Conservation (phyloP, 2,329 filamentous ascomycete species). For the Claviceps pazoutovae region DNA sequence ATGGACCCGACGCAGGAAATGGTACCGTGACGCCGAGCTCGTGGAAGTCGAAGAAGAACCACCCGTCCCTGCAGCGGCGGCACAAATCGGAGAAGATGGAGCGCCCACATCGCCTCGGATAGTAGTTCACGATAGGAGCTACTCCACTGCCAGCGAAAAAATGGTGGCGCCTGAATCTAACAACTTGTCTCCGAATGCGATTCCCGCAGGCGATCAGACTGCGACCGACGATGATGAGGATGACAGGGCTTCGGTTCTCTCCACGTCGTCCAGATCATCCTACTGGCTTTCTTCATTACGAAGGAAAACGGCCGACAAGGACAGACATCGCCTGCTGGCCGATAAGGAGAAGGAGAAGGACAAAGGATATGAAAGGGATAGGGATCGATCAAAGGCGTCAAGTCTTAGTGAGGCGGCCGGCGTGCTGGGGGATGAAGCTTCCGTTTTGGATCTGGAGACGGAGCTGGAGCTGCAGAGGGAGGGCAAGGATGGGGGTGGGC, state of each 20-base stretch:
- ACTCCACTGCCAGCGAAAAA: constrained; percentile 23
- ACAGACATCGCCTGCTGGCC: constrained; percentile 16
- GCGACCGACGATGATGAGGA: constrained; percentile 23
- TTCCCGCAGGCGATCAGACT: constrained; percentile 10
- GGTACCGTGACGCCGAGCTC: constrained; percentile 91
- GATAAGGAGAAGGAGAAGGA: constrained; percentile 8
- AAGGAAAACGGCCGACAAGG: constrained; percentile 24
- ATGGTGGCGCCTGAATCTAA: constrained; percentile 13
- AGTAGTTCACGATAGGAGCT: constrained; percentile 13
- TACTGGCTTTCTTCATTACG: constrained; percentile 28
- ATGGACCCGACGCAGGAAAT: constrained; percentile 86
- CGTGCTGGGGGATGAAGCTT: constrained; percentile 23
- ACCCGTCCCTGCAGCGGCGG: constrained; percentile 3
- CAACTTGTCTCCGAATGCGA: too few relatives aligned
- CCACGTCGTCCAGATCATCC: constrained; percentile 33
- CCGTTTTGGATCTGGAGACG: constrained; percentile 28
- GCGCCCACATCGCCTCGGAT: constrained; percentile 10
- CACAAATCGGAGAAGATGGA: constrained; percentile 25
- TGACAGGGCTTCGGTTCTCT: constrained; percentile 32
- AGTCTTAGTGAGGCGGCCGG: constrained; percentile 32
- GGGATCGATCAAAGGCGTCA: constrained; percentile 21
- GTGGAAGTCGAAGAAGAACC: constrained; percentile 48
- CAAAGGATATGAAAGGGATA: too few relatives aligned
- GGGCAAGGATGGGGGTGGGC: constrained; percentile 39
- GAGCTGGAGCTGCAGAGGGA: constrained; percentile 40